Evolutionary conservation across 2,329 filamentous ascomycete species (phyloP).

Genomic region (Aspergillus oerlinghausenensis): DNA sequence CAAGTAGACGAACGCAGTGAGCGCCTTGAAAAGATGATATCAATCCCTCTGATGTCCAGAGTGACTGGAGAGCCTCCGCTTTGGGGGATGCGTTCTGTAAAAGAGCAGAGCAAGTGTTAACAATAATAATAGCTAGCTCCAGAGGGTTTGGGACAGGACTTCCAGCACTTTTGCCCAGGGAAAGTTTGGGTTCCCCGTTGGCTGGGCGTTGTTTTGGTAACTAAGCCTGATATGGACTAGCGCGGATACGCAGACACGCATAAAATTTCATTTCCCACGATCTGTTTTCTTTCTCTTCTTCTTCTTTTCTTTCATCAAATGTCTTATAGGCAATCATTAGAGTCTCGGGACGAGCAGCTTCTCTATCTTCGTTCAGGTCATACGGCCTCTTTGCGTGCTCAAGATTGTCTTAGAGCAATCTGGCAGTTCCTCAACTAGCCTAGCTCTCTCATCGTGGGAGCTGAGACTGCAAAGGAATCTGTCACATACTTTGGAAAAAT

Average conservation of each 20-base stretch:
- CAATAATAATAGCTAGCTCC: neutral
- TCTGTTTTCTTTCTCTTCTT: constrained; percentile 37
- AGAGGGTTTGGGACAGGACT: neutral
- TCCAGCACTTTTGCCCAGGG: neutral
- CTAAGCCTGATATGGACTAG: constrained; percentile 23
- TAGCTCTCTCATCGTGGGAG: constrained; percentile 52
- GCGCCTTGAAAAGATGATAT: neutral
- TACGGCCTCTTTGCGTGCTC: constrained; percentile 88
- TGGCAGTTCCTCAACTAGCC: constrained; percentile 71
- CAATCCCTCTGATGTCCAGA: neutral
- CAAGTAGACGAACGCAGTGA: neutral
- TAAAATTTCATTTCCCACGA: constrained; percentile 24
- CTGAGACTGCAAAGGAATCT: constrained; percentile 47
- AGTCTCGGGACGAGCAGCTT: constrained; percentile 88
- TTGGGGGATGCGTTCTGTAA: neutral
- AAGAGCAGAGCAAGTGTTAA: neutral
- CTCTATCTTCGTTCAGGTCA: constrained; percentile 92
- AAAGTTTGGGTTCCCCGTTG: constrained; percentile 3
- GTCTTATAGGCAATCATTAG: constrained; percentile 87
- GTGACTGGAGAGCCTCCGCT: neutral
- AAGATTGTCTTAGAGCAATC: constrained; percentile 84
- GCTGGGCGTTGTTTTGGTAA: neutral
- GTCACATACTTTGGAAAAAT: constrained; percentile 31
- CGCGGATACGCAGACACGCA: constrained; percentile 19
- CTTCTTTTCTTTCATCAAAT: constrained; percentile 51